Conservation (phyloP, 2,329 filamentous ascomycete genomes). For the Dactylellina drechsleri region DNA sequence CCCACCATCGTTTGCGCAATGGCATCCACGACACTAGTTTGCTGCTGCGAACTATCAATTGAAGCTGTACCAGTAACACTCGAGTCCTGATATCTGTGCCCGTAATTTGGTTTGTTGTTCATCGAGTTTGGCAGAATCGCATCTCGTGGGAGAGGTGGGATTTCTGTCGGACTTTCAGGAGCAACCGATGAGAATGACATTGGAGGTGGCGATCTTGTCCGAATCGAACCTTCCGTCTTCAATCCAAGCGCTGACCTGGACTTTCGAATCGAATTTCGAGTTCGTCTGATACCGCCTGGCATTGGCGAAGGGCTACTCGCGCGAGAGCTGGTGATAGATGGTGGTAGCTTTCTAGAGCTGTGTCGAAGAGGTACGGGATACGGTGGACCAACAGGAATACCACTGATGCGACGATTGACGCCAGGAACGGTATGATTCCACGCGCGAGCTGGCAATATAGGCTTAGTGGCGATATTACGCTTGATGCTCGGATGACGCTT, state of each 20-base stretch:
- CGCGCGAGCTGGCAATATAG: conserved; percentile 54
- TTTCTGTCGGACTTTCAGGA: conserved; percentile 75
- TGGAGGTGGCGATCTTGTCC: conserved; percentile 72
- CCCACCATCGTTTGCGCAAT: conserved; percentile 99
- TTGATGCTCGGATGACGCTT: conserved; percentile 63
- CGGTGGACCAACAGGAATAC: conserved; percentile 69
- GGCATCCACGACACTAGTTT: conserved; percentile 87
- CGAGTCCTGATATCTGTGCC: conserved; percentile 52
- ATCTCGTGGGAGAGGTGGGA: conserved; percentile 65
- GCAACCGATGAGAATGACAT: conserved; percentile 75
- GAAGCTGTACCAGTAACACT: conserved; percentile 64
- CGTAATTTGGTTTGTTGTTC: conserved; percentile 61
- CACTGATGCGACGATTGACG: conserved; percentile 54
- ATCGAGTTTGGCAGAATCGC: conserved; percentile 64
- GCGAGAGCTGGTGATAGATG: conserved; percentile 74
- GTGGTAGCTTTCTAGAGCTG: conserved; percentile 80
- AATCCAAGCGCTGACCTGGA: conserved; percentile 83
- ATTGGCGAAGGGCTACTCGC: conserved; percentile 65
- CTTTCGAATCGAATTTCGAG: conserved; percentile 72
- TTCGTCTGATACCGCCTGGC: conserved; percentile 60
- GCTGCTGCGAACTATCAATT: conserved; percentile 70
- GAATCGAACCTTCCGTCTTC: conserved; percentile 65
- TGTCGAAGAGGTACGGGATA: conserved; percentile 91
- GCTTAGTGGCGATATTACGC: conserved; percentile 60
- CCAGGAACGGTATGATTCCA: conserved; percentile 41